phyloP scores from a whole-genome alignment of 1,284 basidiomycete species.

The Meira nashicola region DNA sequence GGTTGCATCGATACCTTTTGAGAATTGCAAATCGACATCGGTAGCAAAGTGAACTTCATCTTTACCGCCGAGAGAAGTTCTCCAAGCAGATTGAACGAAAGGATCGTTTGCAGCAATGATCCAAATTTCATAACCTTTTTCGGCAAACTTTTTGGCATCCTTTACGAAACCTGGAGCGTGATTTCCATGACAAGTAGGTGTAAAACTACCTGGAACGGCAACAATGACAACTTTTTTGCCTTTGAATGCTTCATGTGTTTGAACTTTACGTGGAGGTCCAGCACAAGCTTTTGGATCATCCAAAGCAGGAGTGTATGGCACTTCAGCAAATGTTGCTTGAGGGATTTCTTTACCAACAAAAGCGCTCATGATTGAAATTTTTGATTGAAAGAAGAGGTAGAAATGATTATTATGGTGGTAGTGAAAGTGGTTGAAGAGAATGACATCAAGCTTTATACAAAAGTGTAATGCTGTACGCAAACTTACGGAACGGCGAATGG shows the following conservation, averaged over 20 bases:
- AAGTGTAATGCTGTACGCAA: too few relatives aligned
- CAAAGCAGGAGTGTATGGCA: constrained; percentile 65
- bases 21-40: constrained; percentile 66
- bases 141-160: constrained; percentile 66
- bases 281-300: constrained; percentile 57
- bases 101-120: constrained; percentile 51
- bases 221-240: constrained; percentile 77
- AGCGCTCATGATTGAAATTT: too few relatives aligned
- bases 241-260: constrained; percentile 64
- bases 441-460: too few relatives aligned
- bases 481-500: too few relatives aligned
- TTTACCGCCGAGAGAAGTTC: constrained; percentile 63
- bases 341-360: constrained; percentile 63
- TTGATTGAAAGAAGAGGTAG: too few relatives aligned
- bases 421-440: too few relatives aligned
- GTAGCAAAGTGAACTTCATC: constrained; percentile 69
- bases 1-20: constrained; percentile 61
- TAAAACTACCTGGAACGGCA: constrained; percentile 56
- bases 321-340: constrained; percentile 62
- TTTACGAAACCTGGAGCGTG: constrained; percentile 65
- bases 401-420: too few relatives aligned
- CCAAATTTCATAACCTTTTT: constrained; percentile 68
- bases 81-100: constrained; percentile 61
- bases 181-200: constrained; percentile 44
- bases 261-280: constrained; percentile 45